Base-by-base conservation (phyloP, 106 monocot genomes). In the Acorus calamus region DNA sequence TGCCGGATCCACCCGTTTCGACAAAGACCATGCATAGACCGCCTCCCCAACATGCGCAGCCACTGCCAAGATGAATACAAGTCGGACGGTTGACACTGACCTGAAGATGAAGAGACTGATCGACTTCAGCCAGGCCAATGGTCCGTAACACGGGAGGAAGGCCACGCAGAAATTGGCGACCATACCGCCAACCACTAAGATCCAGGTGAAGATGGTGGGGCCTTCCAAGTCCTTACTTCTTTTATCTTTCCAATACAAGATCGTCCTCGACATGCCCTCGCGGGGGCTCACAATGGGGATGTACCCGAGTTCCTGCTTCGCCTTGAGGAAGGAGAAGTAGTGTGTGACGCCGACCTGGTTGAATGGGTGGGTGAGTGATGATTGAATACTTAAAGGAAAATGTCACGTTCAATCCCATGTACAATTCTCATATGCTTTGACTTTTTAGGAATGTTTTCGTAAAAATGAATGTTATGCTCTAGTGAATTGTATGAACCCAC, bases 341-440 rank as follows among this genome's bases (percentile, higher is more conserved):
- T 98, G 91, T 6, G 98, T 98, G 42, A 92, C 85, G 50, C 98
- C 92, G 47, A 98, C 76, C 98, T 98, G 92, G 49, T 47, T 50
- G 11, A 75, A 61, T 44, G 46, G 45, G 41, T 28, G 10, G 28
- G 28, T 28, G 28, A 28, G 28, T 28, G 28, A 28, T 28, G 28
- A 28, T 28, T 28, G 28, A 28, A 1, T 28, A 28, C 28, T 28
- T 28, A 28, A 28, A 28, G 28, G 28, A 28, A 28, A 28, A 28
- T 28, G 28, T 28, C n/a, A 28, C 28, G 28, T 28, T 28, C 28
- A 28, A 28, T 28, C 28, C 28, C 28, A 28, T 28, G 28, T 0
- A 28, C 28, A 28, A 28, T 28, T 28, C 28, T 28, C 28, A 28
- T 1, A 28, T 28, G 28, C 28, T 28, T 28, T 28, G 28, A 28